phyloP scores from a whole-genome alignment of 257 asterid species.

The Verbena officinalis region DNA sequence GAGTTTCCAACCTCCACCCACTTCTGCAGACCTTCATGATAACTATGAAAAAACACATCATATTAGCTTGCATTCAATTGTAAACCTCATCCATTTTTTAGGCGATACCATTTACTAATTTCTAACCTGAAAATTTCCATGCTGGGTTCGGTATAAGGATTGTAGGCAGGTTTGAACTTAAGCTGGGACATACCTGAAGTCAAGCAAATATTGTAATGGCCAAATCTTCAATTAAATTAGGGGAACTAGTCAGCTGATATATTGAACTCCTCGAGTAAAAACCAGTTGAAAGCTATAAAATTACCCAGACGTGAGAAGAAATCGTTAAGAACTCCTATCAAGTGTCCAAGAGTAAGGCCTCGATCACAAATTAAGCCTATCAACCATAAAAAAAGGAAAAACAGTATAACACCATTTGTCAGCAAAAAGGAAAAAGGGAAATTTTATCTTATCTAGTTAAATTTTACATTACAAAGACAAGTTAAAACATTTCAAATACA shows the following conservation, averaged over 20 bases:
- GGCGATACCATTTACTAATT: not conserved
- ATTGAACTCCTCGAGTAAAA: not conserved
- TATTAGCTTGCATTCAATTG: conserved; percentile 15
- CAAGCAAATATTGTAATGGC: not conserved
- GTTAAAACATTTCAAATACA: not conserved
- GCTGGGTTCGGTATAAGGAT: conserved; percentile 98
- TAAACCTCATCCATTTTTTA: conserved; percentile 16
- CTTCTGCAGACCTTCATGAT: conserved; percentile 89
- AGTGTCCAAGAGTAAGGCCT: conserved; percentile 92
- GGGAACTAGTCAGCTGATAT: not conserved
- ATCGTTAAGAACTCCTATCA: conserved; percentile 86
- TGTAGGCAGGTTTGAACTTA: conserved; percentile 93
- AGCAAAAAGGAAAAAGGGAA: not conserved
- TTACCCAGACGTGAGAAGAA: conserved; percentile 91
- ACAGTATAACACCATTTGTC: conserved; percentile 5
- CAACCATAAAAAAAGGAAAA: conserved; percentile 21
- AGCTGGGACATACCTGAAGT: conserved; percentile 89
- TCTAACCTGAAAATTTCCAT: conserved; percentile 97
- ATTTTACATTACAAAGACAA: not conserved
- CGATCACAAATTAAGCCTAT: conserved; percentile 91
- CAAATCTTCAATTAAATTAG: conserved; percentile 10
- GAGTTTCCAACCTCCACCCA: conserved; percentile 99
- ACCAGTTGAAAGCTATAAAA: conserved; percentile 4
- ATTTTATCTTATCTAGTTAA: not conserved
- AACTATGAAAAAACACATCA: conserved; percentile 46